Conservation (phyloP, 2,329 filamentous ascomycete species). For the Fusarium torulosum region DNA sequence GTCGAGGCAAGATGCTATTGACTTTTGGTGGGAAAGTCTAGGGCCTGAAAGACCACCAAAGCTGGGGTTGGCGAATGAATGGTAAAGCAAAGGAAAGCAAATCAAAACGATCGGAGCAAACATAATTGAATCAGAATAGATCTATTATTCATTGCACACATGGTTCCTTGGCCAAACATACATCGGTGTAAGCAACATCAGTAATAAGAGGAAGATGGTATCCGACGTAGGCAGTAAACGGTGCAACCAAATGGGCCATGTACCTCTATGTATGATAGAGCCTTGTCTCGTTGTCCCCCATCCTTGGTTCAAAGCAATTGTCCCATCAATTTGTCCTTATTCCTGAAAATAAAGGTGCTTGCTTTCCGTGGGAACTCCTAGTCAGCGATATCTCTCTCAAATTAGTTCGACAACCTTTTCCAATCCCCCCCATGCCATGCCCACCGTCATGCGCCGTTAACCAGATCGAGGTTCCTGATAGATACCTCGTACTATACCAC, state of each 20-base stretch:
- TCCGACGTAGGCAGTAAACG: not conserved
- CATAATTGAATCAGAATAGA: not conserved
- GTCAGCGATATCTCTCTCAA: constrained; percentile 16
- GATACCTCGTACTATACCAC: constrained; percentile 12
- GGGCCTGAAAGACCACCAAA: constrained; percentile 15
- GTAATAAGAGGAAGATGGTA: constrained; percentile 1
- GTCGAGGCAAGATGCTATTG: constrained; percentile 15
- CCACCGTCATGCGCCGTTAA: constrained; percentile 27
- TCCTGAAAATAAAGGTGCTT: constrained; percentile 17
- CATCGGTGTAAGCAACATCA: constrained; percentile 19
- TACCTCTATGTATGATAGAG: constrained; percentile 7
- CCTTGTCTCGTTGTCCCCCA: constrained; percentile 12
- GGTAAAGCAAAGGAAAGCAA: not conserved
- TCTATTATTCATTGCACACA: not conserved
- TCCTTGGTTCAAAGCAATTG: constrained; percentile 11
- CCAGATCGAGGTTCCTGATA: constrained; percentile 29
- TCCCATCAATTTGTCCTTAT: constrained; percentile 17
- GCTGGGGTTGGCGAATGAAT: constrained; percentile 1
- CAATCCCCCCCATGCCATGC: constrained; percentile 16
- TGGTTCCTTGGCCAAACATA: constrained; percentile 6
- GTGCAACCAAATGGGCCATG: constrained; percentile 6
- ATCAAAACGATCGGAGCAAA: constrained; percentile 2
- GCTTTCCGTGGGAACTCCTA: constrained; percentile 16
- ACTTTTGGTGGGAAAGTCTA: constrained; percentile 28
- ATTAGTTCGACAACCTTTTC: constrained; percentile 24